Conservation (phyloP, 75 land plant genomes). For the Gnetum montanum region DNA sequence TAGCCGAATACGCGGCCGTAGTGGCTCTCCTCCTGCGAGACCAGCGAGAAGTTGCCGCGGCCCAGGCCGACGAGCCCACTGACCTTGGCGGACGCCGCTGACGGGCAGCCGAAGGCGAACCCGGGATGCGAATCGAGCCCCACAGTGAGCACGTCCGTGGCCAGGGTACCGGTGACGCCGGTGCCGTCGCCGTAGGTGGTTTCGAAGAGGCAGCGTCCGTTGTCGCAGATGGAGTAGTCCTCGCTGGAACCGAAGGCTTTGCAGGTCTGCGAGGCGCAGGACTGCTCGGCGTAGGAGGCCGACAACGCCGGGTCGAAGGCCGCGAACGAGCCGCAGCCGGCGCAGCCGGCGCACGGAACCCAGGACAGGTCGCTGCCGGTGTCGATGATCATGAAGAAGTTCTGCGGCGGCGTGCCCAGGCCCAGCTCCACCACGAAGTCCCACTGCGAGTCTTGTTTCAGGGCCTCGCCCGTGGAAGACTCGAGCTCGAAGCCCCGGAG, state of each 20-base stretch:
- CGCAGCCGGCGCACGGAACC: background rate
- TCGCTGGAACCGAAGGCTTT: background rate
- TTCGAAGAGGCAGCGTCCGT: background rate
- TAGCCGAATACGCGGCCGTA: background rate
- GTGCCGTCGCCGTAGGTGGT: background rate
- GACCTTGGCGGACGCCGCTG: slow-evolving; percentile 6
- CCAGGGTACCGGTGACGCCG: background rate
- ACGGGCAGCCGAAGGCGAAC: slow-evolving; percentile 7
- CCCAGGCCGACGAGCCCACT: slow-evolving; percentile 12
- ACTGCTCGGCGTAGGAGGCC: background rate
- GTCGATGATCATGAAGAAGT: background rate
- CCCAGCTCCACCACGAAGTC: background rate
- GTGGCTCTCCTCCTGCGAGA: slow-evolving; percentile 1
- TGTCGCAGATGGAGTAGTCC: background rate
- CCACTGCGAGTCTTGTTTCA: slow-evolving; percentile 24
- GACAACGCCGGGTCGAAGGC: background rate
- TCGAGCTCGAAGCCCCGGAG: slow-evolving; percentile 10
- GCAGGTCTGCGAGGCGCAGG: background rate
- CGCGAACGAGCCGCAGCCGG: background rate
- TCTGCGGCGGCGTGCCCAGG: background rate
- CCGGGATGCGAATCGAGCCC: slow-evolving; percentile 1
- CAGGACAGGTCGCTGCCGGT: slow-evolving; percentile 3
- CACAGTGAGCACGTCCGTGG: background rate
- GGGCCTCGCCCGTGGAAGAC: slow-evolving; percentile 21
- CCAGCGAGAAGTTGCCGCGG: slow-evolving; percentile 5